Percentiles rank a stretch among this genome's conserved stretches.
Conservation (phyloP, 306 rosid genomes). For the Vigna hirtella region DNA sequence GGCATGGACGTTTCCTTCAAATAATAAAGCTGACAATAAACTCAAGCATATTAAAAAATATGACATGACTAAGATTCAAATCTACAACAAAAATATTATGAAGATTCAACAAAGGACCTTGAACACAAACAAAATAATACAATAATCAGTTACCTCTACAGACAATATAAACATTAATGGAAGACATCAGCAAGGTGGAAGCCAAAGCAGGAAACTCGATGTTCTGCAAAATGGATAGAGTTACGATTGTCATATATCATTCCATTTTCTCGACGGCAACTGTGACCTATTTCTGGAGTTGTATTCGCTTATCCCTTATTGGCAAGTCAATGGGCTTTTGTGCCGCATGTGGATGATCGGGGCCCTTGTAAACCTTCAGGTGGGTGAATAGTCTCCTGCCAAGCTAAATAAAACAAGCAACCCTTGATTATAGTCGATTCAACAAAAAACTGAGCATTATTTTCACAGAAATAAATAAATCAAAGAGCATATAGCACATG, state of each 20-base stretch:
- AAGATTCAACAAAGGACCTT: slow-evolving; percentile 31
- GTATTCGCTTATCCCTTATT: slow-evolving; percentile 86
- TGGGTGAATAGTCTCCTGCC: slow-evolving; percentile 92
- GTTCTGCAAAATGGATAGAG: slow-evolving; percentile 18
- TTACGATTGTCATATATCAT: slow-evolving; percentile 17
- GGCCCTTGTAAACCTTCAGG: slow-evolving; percentile 90
- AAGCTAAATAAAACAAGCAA: slow-evolving; percentile 68
- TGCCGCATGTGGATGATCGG: slow-evolving; percentile 91
- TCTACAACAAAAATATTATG: slow-evolving; percentile 31
- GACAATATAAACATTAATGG: slow-evolving; percentile 45
- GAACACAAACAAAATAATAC: slow-evolving; percentile 30
- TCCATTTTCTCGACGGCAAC: slow-evolving; percentile 34
- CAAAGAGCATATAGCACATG: not conserved
- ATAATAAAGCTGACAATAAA: slow-evolving; percentile 8
- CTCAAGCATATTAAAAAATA: slow-evolving; percentile 13
- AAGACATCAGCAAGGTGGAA: slow-evolving; percentile 34
- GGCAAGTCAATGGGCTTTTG: slow-evolving; percentile 86
- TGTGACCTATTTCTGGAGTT: slow-evolving; percentile 59
- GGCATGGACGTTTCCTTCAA: not conserved
- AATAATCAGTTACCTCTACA: slow-evolving; percentile 41
- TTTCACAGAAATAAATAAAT: not conserved
- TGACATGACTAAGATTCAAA: slow-evolving; percentile 36
- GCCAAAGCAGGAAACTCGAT: slow-evolving; percentile 30
- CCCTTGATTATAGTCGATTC: slow-evolving; percentile 37
- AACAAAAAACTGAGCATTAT: slow-evolving; percentile 4